These are phyloP conservation scores for Trametes cinnabarina DNA, from an alignment of 768 basidiomycete species.

Conservation along the genomic window DNA sequence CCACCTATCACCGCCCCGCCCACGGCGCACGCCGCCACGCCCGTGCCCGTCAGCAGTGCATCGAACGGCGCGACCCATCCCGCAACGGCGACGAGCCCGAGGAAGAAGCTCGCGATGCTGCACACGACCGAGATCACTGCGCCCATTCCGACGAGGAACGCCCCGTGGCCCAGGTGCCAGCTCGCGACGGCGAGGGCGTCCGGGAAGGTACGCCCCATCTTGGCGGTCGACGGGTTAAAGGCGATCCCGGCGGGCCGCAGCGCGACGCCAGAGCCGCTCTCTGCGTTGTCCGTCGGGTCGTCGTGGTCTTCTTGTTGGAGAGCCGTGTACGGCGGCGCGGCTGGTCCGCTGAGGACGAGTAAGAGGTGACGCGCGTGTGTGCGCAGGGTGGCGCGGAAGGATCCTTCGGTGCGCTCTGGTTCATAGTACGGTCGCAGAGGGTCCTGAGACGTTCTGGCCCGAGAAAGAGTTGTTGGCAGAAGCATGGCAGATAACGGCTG, in stretches of 20 bases:
- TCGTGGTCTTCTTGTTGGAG: background rate
- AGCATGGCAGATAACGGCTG: background rate
- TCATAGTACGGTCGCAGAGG: background rate
- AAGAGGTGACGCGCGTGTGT: background rate
- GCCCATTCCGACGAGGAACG: background rate
- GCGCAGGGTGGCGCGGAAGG: background rate
- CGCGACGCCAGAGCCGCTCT: background rate
- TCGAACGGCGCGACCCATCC: background rate
- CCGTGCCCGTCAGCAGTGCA: background rate
- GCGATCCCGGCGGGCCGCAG: background rate
- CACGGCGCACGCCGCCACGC: background rate
- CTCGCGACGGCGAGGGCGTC: background rate
- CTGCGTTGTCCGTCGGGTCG: background rate
- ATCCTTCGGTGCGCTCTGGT: background rate
- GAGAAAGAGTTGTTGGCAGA: constrained; percentile 1
- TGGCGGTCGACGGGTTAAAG: no score
- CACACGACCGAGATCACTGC: background rate
- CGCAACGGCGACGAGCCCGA: background rate
- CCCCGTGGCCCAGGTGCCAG: constrained; percentile 1
- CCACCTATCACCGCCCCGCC: background rate
- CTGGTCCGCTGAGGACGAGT: background rate
- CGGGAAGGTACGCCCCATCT: no score
- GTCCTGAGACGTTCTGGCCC: no score
- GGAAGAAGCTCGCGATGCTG: background rate
- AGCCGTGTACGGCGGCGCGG: background rate